phyloP scores from a whole-genome alignment of 169 alveolate species.

The Plasmodium coatneyi region DNA sequence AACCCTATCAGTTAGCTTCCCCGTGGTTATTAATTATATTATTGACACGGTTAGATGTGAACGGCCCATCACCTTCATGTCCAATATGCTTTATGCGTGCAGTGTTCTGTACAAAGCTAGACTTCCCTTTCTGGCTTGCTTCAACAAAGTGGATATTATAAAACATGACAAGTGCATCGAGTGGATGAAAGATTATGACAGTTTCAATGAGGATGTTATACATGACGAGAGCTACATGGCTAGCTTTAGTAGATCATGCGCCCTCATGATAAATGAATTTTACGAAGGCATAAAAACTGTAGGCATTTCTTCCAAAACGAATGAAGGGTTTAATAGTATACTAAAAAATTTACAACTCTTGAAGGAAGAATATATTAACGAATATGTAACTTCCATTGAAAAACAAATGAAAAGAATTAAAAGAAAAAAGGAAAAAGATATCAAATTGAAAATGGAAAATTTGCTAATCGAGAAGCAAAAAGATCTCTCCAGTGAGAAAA shows the following conservation, averaged over 20 bases:
- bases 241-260: slow-evolving; percentile 91
- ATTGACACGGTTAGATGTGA: slow-evolving; percentile 96
- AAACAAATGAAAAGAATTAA: slow-evolving; percentile 76
- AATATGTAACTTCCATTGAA: slow-evolving; percentile 70
- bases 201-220: slow-evolving; percentile 89
- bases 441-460: slow-evolving; percentile 75
- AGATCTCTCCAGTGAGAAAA: slow-evolving; percentile 77
- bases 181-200: slow-evolving; percentile 94
- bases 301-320: slow-evolving; percentile 90
- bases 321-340: slow-evolving; percentile 89
- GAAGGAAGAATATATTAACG: slow-evolving; percentile 81
- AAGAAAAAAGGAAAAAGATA: slow-evolving; percentile 71
- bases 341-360: slow-evolving; percentile 79
- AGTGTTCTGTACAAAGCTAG: slow-evolving; percentile 95
- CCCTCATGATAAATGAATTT: slow-evolving; percentile 93
- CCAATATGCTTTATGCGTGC: slow-evolving; percentile 98
- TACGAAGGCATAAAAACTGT: slow-evolving; percentile 85
- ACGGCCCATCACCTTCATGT: slow-evolving; percentile 97
- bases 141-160: slow-evolving; percentile 94
- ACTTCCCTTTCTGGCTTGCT: slow-evolving; percentile 93
- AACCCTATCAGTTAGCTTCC: slow-evolving; percentile 93
- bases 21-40: slow-evolving; percentile 93
- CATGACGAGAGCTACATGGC: slow-evolving; percentile 92
- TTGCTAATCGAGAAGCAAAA: slow-evolving; percentile 57
- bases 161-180: slow-evolving; percentile 82